These are phyloP conservation scores for Candida pseudofarinosa DNA, from an alignment of 805 yeast species.

Conservation along the genomic window DNA sequence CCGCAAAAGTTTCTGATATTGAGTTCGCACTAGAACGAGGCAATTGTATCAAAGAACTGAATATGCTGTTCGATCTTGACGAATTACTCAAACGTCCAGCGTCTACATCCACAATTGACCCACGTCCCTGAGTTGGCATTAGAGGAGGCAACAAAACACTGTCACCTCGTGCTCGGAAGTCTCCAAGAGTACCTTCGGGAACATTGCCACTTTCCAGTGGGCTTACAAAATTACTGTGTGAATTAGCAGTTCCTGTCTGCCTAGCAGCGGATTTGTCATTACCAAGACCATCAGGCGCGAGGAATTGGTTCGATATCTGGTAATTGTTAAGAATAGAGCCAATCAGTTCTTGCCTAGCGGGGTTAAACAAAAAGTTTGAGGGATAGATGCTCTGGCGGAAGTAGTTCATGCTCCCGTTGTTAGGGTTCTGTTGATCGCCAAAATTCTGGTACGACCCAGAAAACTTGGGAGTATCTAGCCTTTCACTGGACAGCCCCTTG, in stretches of 20 bases:
- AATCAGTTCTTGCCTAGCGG: constrained; percentile 28
- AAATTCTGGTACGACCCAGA: background rate
- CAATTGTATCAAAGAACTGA: constrained; percentile 35
- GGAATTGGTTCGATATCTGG: constrained; percentile 6
- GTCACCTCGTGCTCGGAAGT: constrained; percentile 32
- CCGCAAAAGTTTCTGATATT: constrained; percentile 20
- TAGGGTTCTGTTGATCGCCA: background rate
- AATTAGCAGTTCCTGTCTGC: background rate
- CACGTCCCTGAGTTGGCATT: constrained; percentile 13
- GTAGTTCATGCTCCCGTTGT: background rate
- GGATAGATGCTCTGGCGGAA: constrained; percentile 6
- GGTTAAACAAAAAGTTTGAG: constrained; percentile 20
- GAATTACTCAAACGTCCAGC: constrained; percentile 6
- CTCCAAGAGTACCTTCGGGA: background rate
- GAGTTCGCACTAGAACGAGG: constrained; percentile 34
- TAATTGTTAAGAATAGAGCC: constrained; percentile 21
- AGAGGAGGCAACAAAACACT: constrained; percentile 38
- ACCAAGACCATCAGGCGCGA: background rate
- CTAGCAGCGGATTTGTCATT: constrained; percentile 2
- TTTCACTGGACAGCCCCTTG: background rate
- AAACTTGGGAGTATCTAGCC: background rate
- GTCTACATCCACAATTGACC: constrained; percentile 9
- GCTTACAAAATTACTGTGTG: constrained; percentile 16
- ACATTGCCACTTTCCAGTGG: constrained; percentile 10
- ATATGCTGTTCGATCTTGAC: constrained; percentile 36